Evolutionary conservation across 108 stramenopile species (phyloP).

Genomic region (Cyclotella atomus): DNA sequence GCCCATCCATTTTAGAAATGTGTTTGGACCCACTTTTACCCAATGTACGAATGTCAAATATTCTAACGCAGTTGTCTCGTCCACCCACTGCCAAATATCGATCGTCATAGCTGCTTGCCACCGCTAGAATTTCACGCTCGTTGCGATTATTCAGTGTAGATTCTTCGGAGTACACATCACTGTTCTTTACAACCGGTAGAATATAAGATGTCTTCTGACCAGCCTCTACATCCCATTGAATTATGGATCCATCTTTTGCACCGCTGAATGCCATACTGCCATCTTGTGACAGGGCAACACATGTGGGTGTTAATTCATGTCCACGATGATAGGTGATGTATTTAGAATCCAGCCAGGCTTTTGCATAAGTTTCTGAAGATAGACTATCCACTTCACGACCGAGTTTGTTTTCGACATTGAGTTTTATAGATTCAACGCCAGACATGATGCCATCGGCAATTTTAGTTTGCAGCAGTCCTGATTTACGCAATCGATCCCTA

Average conservation of each 20-base stretch:
- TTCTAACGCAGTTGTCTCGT: slow-evolving; percentile 82
- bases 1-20: slow-evolving; percentile 82
- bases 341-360: slow-evolving; percentile 63
- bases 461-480: slow-evolving; percentile 63
- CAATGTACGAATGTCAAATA: slow-evolving; percentile 81
- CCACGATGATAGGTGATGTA: slow-evolving; percentile 64
- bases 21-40: slow-evolving; percentile 32
- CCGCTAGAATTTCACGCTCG: slow-evolving; percentile 86
- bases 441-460: slow-evolving; percentile 64
- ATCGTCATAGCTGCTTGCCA: slow-evolving; percentile 93
- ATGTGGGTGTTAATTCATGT: slow-evolving; percentile 87
- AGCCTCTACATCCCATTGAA: slow-evolving; percentile 91
- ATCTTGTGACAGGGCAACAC: slow-evolving; percentile 79
- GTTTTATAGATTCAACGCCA: slow-evolving; percentile 35
- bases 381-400: not conserved
- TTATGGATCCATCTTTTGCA: slow-evolving; percentile 94
- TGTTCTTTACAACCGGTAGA: slow-evolving; percentile 52
- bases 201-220: slow-evolving; percentile 52
- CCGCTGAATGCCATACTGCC: slow-evolving; percentile 78
- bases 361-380: slow-evolving; percentile 34
- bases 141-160: slow-evolving; percentile 47
- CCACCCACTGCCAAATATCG: slow-evolving; percentile 91
- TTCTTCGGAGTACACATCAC: slow-evolving; percentile 2
- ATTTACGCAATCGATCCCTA: slow-evolving; percentile 63
- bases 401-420: slow-evolving; percentile 9